These are phyloP conservation scores for Apocynum venetum DNA, from an alignment of 257 asterid genomes.

Conservation along the genomic window DNA sequence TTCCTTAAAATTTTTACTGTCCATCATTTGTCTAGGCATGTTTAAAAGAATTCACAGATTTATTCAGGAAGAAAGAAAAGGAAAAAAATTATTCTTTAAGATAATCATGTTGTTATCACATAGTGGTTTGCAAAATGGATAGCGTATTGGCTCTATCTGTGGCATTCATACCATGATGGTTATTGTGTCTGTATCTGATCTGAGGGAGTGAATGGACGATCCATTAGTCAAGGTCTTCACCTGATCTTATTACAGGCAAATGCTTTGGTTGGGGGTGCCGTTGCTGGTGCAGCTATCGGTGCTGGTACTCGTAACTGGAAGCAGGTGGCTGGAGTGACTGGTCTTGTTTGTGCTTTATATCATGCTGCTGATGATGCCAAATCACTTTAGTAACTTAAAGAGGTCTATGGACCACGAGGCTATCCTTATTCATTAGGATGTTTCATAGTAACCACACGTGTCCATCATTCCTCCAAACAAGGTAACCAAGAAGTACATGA, in stretches of 20 bases:
- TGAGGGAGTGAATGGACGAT: background rate
- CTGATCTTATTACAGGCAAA: constrained; percentile 40
- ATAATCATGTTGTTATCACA: background rate
- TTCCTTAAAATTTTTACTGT: background rate
- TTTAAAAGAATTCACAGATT: background rate
- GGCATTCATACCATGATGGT: background rate
- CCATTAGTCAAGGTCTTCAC: background rate
- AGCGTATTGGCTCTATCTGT: background rate
- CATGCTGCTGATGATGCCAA: constrained; percentile 44
- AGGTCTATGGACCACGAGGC: background rate
- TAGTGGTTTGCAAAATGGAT: background rate
- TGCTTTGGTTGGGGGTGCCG: constrained; percentile 66
- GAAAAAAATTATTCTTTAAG: background rate
- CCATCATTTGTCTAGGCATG: background rate
- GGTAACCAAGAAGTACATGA: background rate
- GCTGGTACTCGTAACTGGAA: constrained; percentile 80
- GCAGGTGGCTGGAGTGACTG: constrained; percentile 71
- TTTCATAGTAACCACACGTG: background rate
- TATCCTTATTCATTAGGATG: background rate
- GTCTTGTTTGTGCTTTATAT: constrained; percentile 53
- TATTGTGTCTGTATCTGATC: background rate
- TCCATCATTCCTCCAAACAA: background rate
- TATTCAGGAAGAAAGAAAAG: background rate
- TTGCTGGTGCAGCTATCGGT: constrained; percentile 78
- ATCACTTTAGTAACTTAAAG: constrained; percentile 8